Evolutionary conservation across 805 yeast genomes (phyloP).

Genomic region (Zygosaccharomyces bailii): DNA sequence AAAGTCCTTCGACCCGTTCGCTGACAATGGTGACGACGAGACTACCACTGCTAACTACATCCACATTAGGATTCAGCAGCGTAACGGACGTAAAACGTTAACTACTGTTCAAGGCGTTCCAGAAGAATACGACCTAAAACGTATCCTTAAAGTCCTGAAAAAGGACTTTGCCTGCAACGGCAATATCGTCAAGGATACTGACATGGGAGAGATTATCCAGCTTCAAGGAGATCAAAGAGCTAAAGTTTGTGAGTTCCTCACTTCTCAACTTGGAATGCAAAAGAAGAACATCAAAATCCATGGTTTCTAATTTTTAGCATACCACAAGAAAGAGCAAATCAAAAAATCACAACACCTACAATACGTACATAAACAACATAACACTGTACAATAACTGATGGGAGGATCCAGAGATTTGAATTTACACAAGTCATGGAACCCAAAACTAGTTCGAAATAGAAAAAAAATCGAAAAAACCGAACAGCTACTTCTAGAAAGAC

Average conservation of each 20-base stretch:
- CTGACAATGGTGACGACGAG: conserved; percentile 99
- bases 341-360: not conserved
- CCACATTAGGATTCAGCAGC: conserved; percentile 98
- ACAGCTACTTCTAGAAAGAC: conserved; percentile 70
- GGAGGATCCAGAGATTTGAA: conserved; percentile 66
- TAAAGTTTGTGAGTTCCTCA: conserved; percentile 89
- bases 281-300: conserved; percentile 97
- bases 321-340: not conserved
- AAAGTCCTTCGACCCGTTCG: conserved; percentile 93
- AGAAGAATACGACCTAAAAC: conserved; percentile 88
- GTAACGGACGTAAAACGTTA: conserved; percentile 98
- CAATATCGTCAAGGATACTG: conserved; percentile 93
- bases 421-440: conserved; percentile 94
- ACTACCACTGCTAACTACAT: conserved; percentile 93
- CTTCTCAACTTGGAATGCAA: conserved; percentile 79
- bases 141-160: conserved; percentile 88
- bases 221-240: conserved; percentile 98
- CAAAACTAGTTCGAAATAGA: conserved; percentile 79
- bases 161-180: conserved; percentile 99
- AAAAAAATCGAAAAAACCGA: conserved; percentile 81
- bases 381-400: conserved; percentile 29
- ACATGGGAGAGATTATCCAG: conserved; percentile 95
- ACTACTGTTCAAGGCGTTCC: conserved; percentile 99
- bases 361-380: conserved; percentile 8
- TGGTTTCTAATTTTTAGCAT: conserved; percentile 64